Conservation (phyloP, 2,329 filamentous ascomycete species). For the Cucurbitaria berberidis region DNA sequence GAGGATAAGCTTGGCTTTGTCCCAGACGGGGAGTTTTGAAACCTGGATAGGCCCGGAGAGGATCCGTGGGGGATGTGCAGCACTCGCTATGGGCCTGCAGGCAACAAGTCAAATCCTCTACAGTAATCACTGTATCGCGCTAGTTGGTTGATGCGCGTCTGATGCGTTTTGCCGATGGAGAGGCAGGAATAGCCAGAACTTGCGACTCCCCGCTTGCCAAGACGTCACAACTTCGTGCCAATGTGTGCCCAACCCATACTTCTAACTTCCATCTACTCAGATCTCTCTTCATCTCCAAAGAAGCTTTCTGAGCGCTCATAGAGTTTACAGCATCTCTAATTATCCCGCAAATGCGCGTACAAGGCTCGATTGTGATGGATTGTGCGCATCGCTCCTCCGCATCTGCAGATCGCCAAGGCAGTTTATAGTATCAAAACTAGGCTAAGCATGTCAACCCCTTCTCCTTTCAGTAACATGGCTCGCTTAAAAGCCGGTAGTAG, state of each 20-base stretch:
- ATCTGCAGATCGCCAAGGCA: slow-evolving; percentile 31
- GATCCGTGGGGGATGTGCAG: slow-evolving; percentile 20
- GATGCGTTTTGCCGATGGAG: slow-evolving; percentile 9
- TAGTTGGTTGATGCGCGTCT: slow-evolving; percentile 3
- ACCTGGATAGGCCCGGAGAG: slow-evolving; percentile 23
- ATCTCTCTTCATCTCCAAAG: not conserved
- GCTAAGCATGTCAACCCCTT: slow-evolving; percentile 23
- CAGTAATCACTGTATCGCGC: slow-evolving; percentile 12
- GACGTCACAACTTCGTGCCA: not conserved
- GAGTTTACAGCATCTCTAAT: not conserved
- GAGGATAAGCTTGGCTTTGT: slow-evolving; percentile 19
- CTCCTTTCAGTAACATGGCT: slow-evolving; percentile 8
- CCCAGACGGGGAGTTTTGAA: slow-evolving; percentile 26
- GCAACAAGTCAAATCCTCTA: slow-evolving; percentile 7
- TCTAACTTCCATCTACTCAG: not conserved
- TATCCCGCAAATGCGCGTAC: not conserved
- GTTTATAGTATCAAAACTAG: slow-evolving; percentile 19
- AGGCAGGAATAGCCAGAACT: slow-evolving; percentile 4
- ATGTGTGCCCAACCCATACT: not conserved
- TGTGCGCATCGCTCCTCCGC: slow-evolving; percentile 17
- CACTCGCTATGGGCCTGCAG: slow-evolving; percentile 13
- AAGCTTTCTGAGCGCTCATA: not conserved
- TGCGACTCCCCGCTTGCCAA: slow-evolving; percentile 3
- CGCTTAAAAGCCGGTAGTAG: slow-evolving; percentile 10
- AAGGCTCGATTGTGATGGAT: not conserved